Percentiles rank a stretch among this genome's conserved stretches.
phyloP scores from a whole-genome alignment of 1,284 basidiomycete species.

The Cryptococcus floricola region DNA sequence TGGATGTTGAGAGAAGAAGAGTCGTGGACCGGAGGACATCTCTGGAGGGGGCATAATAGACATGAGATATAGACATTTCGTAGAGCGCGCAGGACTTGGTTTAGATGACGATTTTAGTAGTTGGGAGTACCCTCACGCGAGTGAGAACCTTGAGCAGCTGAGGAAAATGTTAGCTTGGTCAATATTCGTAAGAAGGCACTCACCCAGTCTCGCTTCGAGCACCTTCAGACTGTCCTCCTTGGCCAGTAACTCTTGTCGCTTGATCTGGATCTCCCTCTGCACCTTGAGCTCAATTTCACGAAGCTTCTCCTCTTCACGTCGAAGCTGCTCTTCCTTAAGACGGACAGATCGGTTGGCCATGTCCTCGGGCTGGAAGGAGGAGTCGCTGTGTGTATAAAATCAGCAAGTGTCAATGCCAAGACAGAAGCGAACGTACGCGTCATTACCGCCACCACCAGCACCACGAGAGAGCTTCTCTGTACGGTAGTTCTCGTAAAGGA shows the following conservation, averaged over 20 bases:
- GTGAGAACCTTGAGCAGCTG: conserved; percentile 15
- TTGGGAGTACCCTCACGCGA: conserved; percentile 12
- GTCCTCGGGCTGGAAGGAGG: conserved; percentile 85
- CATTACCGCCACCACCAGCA: conserved; percentile 72
- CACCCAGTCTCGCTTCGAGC: conserved; percentile 49
- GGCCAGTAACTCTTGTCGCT: conserved; percentile 90
- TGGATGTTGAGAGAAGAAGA: neutral
- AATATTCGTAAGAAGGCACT: conserved; percentile 9
- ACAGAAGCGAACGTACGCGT: conserved; percentile 57
- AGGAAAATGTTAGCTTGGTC: neutral
- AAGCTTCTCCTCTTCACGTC: conserved; percentile 95
- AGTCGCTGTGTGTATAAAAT: conserved; percentile 58
- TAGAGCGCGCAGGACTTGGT: neutral
- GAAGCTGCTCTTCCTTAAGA: conserved; percentile 97
- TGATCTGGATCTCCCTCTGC: conserved; percentile 97
- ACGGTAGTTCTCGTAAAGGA: conserved; percentile 85
- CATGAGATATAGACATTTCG: neutral
- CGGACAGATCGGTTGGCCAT: conserved; percentile 93
- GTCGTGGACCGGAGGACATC: neutral
- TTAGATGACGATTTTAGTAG: neutral
- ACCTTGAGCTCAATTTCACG: conserved; percentile 98
- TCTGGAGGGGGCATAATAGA: neutral
- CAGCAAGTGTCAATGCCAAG: neutral
- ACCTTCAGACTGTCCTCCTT: conserved; percentile 68
- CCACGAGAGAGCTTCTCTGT: conserved; percentile 96